Evolutionary conservation across 2,329 filamentous ascomycete species (phyloP).

Genomic region (Chaetomium olivaceum): DNA sequence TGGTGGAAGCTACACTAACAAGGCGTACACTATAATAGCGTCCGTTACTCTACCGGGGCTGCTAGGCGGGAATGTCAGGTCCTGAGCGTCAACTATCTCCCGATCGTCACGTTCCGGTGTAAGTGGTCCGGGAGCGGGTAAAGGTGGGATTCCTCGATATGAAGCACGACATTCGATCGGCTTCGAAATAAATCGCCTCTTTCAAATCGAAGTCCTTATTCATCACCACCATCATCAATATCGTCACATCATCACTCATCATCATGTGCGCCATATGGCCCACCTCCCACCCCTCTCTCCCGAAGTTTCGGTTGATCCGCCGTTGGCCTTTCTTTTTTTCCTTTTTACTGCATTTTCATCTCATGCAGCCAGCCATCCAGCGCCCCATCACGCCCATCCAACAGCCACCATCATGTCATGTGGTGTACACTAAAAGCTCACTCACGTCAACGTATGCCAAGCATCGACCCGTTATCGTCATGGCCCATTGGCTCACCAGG

Average conservation of each 20-base stretch:
- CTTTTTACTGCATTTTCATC: background rate
- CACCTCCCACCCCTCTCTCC: background rate
- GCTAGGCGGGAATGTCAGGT: no score
- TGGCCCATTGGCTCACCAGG: constrained; percentile 9
- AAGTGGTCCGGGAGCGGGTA: background rate
- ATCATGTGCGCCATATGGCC: background rate
- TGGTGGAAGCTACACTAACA: background rate
- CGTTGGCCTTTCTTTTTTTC: background rate
- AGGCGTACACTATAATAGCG: background rate
- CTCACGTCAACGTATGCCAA: constrained; percentile 12
- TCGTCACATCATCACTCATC: background rate
- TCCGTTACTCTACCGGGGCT: background rate
- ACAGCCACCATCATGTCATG: constrained; percentile 13
- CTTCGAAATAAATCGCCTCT: background rate
- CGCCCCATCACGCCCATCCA: no score
- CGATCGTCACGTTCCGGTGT: background rate
- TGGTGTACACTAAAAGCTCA: background rate
- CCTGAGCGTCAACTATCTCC: background rate
- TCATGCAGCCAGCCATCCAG: background rate
- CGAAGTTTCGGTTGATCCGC: constrained; percentile 9
- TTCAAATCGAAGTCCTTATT: background rate
- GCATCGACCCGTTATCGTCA: constrained; percentile 10
- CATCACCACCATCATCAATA: background rate
- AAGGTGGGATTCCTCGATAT: background rate
- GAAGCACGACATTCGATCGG: background rate